Percentiles rank a stretch among this genome's conserved stretches.
Evolutionary conservation across 75 land plant species (phyloP).

Genomic region (Cunninghamia lanceolata): DNA sequence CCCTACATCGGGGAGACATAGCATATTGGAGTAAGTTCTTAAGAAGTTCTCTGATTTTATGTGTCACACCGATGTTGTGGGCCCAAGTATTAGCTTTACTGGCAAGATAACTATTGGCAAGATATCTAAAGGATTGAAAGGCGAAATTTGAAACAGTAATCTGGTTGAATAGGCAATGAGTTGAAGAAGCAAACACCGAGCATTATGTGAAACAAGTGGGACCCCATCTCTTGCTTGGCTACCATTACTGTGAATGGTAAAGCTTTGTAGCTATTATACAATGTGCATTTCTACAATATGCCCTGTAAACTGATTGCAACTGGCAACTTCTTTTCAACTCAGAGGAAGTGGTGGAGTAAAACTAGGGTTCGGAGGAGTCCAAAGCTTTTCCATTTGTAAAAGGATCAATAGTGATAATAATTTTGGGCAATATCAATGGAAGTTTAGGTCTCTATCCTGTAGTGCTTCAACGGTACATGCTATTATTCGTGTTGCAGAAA

Average conservation of each 20-base stretch:
- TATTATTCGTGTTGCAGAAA: not conserved
- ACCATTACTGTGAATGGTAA: not conserved
- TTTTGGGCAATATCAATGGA: not conserved
- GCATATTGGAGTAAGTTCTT: too few species aligned
- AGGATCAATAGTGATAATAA: not conserved
- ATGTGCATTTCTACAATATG: not conserved
- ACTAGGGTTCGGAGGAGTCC: not conserved
- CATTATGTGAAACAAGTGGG: not conserved
- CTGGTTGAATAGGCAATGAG: not conserved
- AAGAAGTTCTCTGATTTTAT: too few species aligned
- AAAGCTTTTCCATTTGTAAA: not conserved
- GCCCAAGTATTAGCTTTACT: too few species aligned
- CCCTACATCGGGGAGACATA: too few species aligned
- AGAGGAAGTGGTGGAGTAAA: not conserved
- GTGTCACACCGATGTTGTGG: too few species aligned
- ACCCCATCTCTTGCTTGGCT: too few species aligned
- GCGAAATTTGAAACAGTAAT: too few species aligned
- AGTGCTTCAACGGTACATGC: not conserved
- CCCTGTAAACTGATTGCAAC: not conserved
- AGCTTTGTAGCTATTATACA: not conserved
- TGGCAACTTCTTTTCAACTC: not conserved
- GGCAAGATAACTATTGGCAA: too few species aligned
- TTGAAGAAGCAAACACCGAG: not conserved
- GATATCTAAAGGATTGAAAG: too few species aligned
- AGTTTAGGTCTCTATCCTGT: not conserved